Evolutionary conservation across 805 yeast species (phyloP).

Genomic region (Candida fluviatilis): DNA sequence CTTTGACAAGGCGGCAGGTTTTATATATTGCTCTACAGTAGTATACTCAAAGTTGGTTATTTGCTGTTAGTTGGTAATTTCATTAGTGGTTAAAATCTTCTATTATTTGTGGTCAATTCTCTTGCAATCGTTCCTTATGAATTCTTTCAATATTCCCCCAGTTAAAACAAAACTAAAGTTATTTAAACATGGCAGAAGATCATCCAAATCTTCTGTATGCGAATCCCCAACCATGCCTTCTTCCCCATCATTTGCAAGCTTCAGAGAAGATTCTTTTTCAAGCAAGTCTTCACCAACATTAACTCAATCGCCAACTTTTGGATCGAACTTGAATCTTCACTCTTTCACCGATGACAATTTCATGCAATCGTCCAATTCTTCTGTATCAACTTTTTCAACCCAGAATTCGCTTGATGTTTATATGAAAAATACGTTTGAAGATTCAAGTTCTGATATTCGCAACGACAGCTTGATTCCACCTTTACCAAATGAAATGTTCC

Average conservation of each 20-base stretch:
- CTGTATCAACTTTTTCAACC: too few species aligned
- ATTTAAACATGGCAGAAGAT: neutral
- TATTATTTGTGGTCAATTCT: too few species aligned
- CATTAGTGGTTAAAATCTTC: too few species aligned
- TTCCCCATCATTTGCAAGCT: neutral
- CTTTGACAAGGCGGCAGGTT: too few species aligned
- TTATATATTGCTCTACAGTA: too few species aligned
- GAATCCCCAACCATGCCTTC: neutral
- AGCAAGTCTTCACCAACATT: neutral
- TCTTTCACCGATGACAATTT: too few species aligned
- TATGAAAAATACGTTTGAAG: neutral
- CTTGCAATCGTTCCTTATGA: too few species aligned
- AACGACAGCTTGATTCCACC: slow-evolving; percentile 1
- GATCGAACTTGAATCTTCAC: too few species aligned
- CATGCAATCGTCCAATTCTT: too few species aligned
- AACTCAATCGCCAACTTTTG: neutral
- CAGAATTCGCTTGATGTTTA: neutral
- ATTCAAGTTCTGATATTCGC: too few species aligned
- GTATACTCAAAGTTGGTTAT: too few species aligned
- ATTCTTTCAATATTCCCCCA: neutral
- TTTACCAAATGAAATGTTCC: neutral
- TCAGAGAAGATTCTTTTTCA: neutral
- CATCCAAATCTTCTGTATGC: neutral
- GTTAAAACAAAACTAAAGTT: neutral
- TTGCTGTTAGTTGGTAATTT: too few species aligned